Evolutionary conservation across 2,329 filamentous ascomycete genomes (phyloP), one percentile per base, ranked within the genome.

Genomic region (Apiospora rasikravindrae): DNA sequence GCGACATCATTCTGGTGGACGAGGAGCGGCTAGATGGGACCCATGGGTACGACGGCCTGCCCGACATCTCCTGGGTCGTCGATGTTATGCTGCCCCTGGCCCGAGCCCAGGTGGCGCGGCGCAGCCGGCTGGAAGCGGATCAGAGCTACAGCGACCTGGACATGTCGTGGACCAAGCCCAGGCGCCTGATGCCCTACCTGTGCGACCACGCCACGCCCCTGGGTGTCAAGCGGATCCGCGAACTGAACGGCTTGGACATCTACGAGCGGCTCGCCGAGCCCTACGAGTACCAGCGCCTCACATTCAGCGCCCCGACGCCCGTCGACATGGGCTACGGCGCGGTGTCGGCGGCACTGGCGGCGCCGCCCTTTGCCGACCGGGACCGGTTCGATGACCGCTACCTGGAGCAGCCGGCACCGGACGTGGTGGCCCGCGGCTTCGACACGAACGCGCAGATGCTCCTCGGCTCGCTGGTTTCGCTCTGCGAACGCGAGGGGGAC

Each of bases 151-250:
- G 19, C 2, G 22, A 19, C 10, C 19, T 64, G 33, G 57, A 64
- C 57, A n/a, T 64, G 57, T 64, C 57, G 33, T 64, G 57, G 57
- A 64, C 57, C 57, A 40, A 24, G 33, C 57, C 57, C 8, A 13
- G 4, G 33, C 33, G 10, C 16, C 33, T 14, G 33, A n/a, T 40
- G 29, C 57, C 57, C 16, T 64, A 11, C 19, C 10, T 22, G 22
- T 64, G 57, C 57, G 33, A n/a, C 57, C 29, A 64, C 57, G 24
- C 19, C 19, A 40, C 19, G 19, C 3, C 33, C 8, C 33, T 10
- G 29, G 57, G 57, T 33, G 7, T 64, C 33, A 13, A n/a, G 19
- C 5, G 19, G 29, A 2, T 40, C 22, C 1, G n/a, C 19, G 3
- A 7, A 1, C 19, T 64, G 26, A 16, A 3, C 10, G 33, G 6